Evolutionary conservation across 768 basidiomycete species (phyloP).

Genomic region (Hysterangium stoloniferum): DNA sequence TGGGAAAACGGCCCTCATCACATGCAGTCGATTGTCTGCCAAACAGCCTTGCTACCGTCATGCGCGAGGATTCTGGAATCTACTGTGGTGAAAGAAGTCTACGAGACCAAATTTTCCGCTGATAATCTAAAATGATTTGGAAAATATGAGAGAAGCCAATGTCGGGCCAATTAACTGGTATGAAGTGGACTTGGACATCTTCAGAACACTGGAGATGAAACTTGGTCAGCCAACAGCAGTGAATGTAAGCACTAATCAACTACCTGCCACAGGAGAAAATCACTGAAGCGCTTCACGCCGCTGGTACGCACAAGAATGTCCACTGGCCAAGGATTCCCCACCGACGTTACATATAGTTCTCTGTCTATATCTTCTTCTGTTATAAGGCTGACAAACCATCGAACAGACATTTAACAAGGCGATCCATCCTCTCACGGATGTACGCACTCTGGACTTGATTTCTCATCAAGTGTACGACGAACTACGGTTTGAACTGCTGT

Average conservation of each 20-base stretch:
- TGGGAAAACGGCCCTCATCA: too few relatives aligned
- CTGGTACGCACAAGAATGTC: slow-evolving; percentile 90
- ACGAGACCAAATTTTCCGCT: slow-evolving; percentile 58
- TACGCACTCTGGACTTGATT: slow-evolving; percentile 37
- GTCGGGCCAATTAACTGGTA: slow-evolving; percentile 83
- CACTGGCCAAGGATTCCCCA: slow-evolving; percentile 67
- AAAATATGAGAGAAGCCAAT: slow-evolving; percentile 83
- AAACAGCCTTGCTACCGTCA: too few relatives aligned
- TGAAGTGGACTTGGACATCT: slow-evolving; percentile 82
- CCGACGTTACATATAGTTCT: slow-evolving; percentile 57
- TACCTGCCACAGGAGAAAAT: slow-evolving; percentile 96
- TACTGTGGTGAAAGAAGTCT: background rate
- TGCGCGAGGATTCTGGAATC: too few relatives aligned
- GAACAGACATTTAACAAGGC: slow-evolving; percentile 13
- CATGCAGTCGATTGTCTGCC: too few relatives aligned
- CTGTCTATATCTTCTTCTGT: slow-evolving; percentile 62
- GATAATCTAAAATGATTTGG: slow-evolving; percentile 82
- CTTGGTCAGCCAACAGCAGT: background rate
- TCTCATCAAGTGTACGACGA: slow-evolving; percentile 12
- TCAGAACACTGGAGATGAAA: slow-evolving; percentile 54
- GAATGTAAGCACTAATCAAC: slow-evolving; percentile 20
- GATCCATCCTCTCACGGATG: slow-evolving; percentile 19
- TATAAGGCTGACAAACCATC: slow-evolving; percentile 33
- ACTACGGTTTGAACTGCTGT: slow-evolving; percentile 53
- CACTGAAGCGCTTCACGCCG: slow-evolving; percentile 81